Base-by-base conservation (phyloP, 768 basidiomycete species). In the Daedaleopsis sinensis region DNA sequence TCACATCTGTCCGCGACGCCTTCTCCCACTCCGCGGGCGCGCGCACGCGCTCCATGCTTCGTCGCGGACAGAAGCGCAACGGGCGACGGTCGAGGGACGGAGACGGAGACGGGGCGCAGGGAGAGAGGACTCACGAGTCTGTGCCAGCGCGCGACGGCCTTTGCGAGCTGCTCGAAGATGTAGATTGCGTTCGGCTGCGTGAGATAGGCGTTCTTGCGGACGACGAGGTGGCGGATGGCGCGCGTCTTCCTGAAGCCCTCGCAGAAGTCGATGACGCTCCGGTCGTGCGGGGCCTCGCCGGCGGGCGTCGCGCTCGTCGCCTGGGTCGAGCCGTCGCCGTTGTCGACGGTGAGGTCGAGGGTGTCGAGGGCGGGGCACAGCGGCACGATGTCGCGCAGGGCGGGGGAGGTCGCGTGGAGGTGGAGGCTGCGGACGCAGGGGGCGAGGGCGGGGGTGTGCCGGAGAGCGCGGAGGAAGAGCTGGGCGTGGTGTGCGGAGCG, bases 181-280 rank as follows among this genome's bases (percentile, higher is more conserved):
- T 76, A 76, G 35, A 73, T 73, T 2, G 81, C 76, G 35, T 80
- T 78, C 1, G 78, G 75, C 57, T 82, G 79, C 5, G 84, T 85
- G 60, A 88, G 79, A 69, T 88, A 89, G 1, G 81, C 78, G 18
- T 76, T 74, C 68, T 87, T 89, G 46, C 84, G 80, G 47, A 90
- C 64, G 18, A 80, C 78, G 55, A 90, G 72, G 64, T 82, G 80
- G 15, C 68, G 71, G 55, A 89, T 67, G 5, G 57, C 62, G 1
- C 61, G 63, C 39, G 82, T 65, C n/a, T 63, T 61, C n/a, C 67
- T 62, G 46, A 88, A 74, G 0, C 76, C 79, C 13, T 68, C 64
- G 57, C 77, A 80, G 50, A 84, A 82, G 21, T 71, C 74, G 9
- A 50, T 47, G 5, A 66, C 50, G 15, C 43, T 38, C 24, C 43